Conservation (phyloP, 140 eudicot species). For the Oenanthe javanica region DNA sequence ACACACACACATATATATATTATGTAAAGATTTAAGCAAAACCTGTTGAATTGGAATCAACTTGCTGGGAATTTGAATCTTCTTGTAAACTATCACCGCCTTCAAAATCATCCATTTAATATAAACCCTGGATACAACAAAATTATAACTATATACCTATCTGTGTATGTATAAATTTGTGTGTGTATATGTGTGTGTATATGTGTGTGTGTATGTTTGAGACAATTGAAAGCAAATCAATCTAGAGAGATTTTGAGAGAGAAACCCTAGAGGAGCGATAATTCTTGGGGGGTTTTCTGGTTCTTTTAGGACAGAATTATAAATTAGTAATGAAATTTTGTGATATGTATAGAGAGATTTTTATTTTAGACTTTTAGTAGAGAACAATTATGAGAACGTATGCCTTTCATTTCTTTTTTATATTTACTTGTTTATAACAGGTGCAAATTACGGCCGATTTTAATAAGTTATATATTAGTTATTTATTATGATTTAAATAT, state of each 20-base stretch:
- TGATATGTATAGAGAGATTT: not conserved
- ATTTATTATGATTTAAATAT: too few relatives aligned
- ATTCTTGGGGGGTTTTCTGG: not conserved
- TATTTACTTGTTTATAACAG: too few relatives aligned
- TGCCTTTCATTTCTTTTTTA: not conserved
- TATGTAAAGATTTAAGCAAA: not conserved
- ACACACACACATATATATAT: not conserved
- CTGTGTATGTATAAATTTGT: not conserved
- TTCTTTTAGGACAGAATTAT: too few relatives aligned
- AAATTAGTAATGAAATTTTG: not conserved
- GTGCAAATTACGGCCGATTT: too few relatives aligned
- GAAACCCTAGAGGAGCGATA: slow-evolving; percentile 1
- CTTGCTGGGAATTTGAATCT: slow-evolving; percentile 27
- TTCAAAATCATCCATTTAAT: slow-evolving; percentile 46
- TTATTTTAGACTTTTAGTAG: too few relatives aligned
- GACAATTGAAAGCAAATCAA: not conserved
- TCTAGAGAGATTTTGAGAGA: not conserved
- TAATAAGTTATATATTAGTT: too few relatives aligned
- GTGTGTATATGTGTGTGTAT: not conserved
- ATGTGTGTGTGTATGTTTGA: not conserved
- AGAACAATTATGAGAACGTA: not conserved
- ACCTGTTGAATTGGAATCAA: slow-evolving; percentile 60
- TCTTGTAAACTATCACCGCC: slow-evolving; percentile 30
- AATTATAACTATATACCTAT: not conserved
- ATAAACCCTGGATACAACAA: slow-evolving; percentile 17